Percentiles rank a stretch among this genome's conserved stretches.
phyloP scores from a whole-genome alignment of 2,329 filamentous ascomycete species.

The Didymella keratinophila region DNA sequence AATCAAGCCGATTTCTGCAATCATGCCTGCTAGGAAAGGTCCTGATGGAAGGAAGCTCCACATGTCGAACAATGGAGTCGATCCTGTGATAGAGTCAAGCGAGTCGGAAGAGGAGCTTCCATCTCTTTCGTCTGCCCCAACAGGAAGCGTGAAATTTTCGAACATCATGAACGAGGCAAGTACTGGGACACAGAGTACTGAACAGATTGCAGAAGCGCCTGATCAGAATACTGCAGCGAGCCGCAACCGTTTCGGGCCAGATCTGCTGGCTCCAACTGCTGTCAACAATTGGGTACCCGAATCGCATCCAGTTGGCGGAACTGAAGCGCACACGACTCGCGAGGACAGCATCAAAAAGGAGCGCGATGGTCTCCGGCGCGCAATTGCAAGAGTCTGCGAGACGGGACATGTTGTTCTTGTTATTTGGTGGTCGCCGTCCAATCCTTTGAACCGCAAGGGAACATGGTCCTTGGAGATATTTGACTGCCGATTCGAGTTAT shows the following conservation, averaged over 20 bases:
- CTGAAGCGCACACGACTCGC: no score
- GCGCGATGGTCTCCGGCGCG: background rate
- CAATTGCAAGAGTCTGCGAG: background rate
- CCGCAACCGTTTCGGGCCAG: background rate
- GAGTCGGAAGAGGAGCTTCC: background rate
- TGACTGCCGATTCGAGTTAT: background rate
- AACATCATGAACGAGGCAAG: background rate
- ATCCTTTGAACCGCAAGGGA: slow-evolving; percentile 1
- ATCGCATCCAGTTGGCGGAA: background rate
- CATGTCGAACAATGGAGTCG: background rate
- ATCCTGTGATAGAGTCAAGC: background rate
- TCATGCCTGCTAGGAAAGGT: background rate
- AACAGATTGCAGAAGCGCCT: background rate
- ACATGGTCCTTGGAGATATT: background rate
- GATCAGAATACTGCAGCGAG: background rate
- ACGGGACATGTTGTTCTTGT: background rate
- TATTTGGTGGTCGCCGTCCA: background rate
- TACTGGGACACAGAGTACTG: background rate
- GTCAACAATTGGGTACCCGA: background rate
- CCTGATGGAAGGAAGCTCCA: background rate
- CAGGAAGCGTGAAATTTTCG: background rate
- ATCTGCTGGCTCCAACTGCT: no score
- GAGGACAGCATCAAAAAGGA: background rate
- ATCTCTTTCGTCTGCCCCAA: background rate
- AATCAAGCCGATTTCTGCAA: background rate